Evolutionary conservation across 768 basidiomycete species (phyloP).

Genomic region (Tylopilus sp.): DNA sequence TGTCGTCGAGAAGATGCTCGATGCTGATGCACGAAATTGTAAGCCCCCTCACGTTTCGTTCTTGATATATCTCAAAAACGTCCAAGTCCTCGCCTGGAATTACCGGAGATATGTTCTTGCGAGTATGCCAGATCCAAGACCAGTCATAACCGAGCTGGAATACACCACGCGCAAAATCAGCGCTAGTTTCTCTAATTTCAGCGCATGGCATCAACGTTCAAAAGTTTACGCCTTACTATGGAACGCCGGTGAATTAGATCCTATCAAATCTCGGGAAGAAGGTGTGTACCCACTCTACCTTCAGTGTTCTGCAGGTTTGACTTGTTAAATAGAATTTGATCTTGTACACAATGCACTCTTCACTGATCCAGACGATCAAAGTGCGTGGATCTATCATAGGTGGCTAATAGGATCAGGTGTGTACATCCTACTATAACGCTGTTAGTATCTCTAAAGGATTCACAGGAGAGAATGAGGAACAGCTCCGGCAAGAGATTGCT

Average conservation of each 20-base stretch:
- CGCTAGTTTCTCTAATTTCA: conserved; percentile 94
- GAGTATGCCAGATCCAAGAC: conserved; percentile 57
- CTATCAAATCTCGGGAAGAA: conserved; percentile 57
- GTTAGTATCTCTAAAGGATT: neutral
- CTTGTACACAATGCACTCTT: conserved; percentile 92
- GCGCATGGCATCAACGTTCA: conserved; percentile 97
- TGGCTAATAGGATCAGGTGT: conserved; percentile 86
- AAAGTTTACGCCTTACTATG: conserved; percentile 71
- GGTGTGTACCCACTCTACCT: conserved; percentile 42
- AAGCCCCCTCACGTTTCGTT: conserved; percentile 25
- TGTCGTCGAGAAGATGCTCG: conserved; percentile 90
- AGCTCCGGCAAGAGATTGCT: conserved; percentile 71
- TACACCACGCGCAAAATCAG: conserved; percentile 92
- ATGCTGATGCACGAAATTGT: conserved; percentile 93
- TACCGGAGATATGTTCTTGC: conserved; percentile 86
- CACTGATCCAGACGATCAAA: conserved; percentile 95
- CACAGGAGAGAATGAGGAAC: conserved; percentile 53
- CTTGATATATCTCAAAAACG: conserved; percentile 2
- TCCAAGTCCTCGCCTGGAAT: conserved; percentile 87
- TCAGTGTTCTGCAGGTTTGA: neutral
- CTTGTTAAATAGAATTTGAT: conserved; percentile 68
- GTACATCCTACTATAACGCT: conserved; percentile 9
- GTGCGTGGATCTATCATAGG: conserved; percentile 98
- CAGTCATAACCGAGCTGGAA: conserved; percentile 65
- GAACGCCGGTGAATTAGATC: conserved; percentile 52